Evolutionary conservation across 2,329 filamentous ascomycete genomes (phyloP).

Genomic region (Cordyceps militaris): DNA sequence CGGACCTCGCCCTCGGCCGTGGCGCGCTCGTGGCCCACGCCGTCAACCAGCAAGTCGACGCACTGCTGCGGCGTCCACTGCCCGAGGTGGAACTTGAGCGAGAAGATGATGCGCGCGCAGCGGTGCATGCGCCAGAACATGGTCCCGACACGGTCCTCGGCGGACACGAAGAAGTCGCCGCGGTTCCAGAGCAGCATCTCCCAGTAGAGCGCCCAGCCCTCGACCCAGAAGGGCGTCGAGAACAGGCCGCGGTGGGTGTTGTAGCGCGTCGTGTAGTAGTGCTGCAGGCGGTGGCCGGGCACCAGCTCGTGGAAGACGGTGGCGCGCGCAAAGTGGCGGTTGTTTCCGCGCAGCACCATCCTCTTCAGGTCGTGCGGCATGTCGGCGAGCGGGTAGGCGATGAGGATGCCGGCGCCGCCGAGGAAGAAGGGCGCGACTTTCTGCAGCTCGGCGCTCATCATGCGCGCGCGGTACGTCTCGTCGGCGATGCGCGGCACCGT

Average conservation of each 20-base stretch:
- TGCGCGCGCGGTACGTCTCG: conserved; percentile 47
- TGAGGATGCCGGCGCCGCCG: conserved; percentile 45
- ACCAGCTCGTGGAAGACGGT: conserved; percentile 58
- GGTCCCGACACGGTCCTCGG: conserved; percentile 49
- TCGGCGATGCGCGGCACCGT: conserved; percentile 47
- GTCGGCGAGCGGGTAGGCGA: conserved; percentile 46
- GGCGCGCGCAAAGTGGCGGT: conserved; percentile 47
- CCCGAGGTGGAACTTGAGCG: conserved; percentile 50
- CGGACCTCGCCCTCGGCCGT: conserved; percentile 56
- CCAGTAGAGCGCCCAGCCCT: conserved; percentile 58
- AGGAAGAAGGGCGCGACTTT: conserved; percentile 54
- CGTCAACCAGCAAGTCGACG: conserved; percentile 48
- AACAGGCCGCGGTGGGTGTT: conserved; percentile 46
- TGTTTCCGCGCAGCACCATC: conserved; percentile 55
- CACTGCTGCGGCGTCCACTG: conserved; percentile 46
- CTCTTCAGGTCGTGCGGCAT: conserved; percentile 49
- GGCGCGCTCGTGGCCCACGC: conserved; percentile 51
- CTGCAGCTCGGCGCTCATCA: conserved; percentile 47
- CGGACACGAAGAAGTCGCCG: conserved; percentile 40
- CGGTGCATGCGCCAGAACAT: conserved; percentile 59
- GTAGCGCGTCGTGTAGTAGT: conserved; percentile 39
- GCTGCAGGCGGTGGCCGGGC: conserved; percentile 50
- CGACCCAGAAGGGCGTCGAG: conserved; percentile 50
- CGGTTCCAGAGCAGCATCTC: conserved; percentile 51
- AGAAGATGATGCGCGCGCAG: conserved; percentile 52